phyloP scores from a whole-genome alignment of 2,329 filamentous ascomycete species.

The Phialemonium atrogriseum region DNA sequence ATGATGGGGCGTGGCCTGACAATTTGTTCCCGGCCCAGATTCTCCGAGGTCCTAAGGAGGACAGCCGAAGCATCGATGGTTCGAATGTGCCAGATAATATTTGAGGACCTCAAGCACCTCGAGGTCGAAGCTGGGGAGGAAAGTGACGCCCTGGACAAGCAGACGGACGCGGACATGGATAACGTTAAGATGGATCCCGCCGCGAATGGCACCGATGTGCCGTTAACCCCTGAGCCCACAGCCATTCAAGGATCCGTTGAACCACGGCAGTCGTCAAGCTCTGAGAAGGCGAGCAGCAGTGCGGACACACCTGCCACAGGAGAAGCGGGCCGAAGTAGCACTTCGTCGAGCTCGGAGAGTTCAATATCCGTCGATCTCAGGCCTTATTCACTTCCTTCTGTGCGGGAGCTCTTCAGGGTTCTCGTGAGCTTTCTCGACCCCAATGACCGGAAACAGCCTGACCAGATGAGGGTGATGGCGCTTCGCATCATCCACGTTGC shows the following conservation, averaged over 20 bases:
- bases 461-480: slow-evolving; percentile 95
- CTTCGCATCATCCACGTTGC: slow-evolving; percentile 95
- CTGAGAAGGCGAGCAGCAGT: slow-evolving; percentile 25
- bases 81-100: slow-evolving; percentile 98
- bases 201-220: slow-evolving; percentile 44
- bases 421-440: slow-evolving; percentile 90
- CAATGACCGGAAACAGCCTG: slow-evolving; percentile 84
- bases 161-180: slow-evolving; percentile 60
- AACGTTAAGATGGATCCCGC: slow-evolving; percentile 78
- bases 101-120: slow-evolving; percentile 81
- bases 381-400: slow-evolving; percentile 90
- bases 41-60: slow-evolving; percentile 82
- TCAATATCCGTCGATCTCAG: slow-evolving; percentile 53
- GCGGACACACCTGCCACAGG: slow-evolving; percentile 15
- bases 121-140: slow-evolving; percentile 68
- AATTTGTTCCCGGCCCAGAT: slow-evolving; percentile 89
- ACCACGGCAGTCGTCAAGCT: slow-evolving; percentile 30
- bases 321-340: slow-evolving; percentile 16
- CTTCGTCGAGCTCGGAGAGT: slow-evolving; percentile 16
- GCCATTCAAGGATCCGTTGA: slow-evolving; percentile 6
- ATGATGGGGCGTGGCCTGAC: slow-evolving; percentile 99
- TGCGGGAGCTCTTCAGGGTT: slow-evolving; percentile 88
- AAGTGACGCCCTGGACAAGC: slow-evolving; percentile 55
- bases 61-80: slow-evolving; percentile 97
- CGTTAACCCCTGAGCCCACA: slow-evolving; percentile 11